These are phyloP conservation scores for Solanum hybrid DNA, from an alignment of 305 asterid species.

Conservation along the genomic window DNA sequence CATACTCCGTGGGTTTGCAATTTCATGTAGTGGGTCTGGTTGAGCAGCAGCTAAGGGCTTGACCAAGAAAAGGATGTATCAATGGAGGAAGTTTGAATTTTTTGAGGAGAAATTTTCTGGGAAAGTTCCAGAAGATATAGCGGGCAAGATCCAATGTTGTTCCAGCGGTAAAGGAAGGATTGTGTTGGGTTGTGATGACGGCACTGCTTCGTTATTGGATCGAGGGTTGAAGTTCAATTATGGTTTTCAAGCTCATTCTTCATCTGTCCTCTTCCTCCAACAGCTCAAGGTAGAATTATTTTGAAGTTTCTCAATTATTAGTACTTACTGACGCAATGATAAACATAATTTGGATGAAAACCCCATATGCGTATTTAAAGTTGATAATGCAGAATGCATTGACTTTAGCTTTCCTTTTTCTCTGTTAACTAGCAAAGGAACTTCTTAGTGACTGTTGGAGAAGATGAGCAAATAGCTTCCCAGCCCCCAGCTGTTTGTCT, in stretches of 20 bases:
- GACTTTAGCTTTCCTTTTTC: constrained; percentile 5
- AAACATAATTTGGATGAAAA: not conserved
- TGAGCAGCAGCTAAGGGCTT: not conserved
- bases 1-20: not conserved
- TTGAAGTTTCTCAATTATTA: not conserved
- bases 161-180: constrained; percentile 85
- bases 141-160: constrained; percentile 55
- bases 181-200: constrained; percentile 60
- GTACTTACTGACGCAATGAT: not conserved
- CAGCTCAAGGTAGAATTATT: constrained; percentile 61
- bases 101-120: constrained; percentile 70
- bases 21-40: not conserved
- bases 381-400: not conserved
- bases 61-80: constrained; percentile 43
- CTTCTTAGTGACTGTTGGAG: constrained; percentile 79
- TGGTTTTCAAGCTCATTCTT: constrained; percentile 76
- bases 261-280: constrained; percentile 81
- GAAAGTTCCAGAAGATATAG: constrained; percentile 50
- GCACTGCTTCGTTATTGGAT: constrained; percentile 70
- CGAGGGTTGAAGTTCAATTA: constrained; percentile 66
- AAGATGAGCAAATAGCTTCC: constrained; percentile 74
- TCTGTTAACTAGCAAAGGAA: constrained; percentile 71
- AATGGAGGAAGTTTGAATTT: constrained; percentile 94
- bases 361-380: not conserved
- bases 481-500: constrained; percentile 62